A percentile compares a stretch with the other conserved stretches of the same genome.
These are phyloP conservation scores for Meyerozyma smithsonii DNA, from an alignment of 1,139 yeast species.

Conservation along the genomic window DNA sequence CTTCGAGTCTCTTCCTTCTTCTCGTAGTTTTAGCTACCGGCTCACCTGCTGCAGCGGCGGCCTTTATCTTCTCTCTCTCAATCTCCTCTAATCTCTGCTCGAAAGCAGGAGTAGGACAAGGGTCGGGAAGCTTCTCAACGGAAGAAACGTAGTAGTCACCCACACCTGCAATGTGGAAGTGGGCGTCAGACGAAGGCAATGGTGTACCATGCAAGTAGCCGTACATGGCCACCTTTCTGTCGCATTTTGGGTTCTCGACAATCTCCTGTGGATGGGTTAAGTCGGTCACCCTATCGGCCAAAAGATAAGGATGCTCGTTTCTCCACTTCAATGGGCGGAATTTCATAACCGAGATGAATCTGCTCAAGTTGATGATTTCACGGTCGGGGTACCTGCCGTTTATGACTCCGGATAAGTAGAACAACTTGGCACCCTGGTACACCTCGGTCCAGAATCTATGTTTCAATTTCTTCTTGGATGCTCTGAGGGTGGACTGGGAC, in stretches of 20 bases:
- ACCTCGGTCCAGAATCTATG: slow-evolving; percentile 99
- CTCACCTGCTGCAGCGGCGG: slow-evolving; percentile 58
- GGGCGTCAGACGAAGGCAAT: slow-evolving; percentile 63
- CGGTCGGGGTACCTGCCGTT: slow-evolving; percentile 98
- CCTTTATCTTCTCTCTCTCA: slow-evolving; percentile 65
- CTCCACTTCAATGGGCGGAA: slow-evolving; percentile 98
- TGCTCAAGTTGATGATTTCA: slow-evolving; percentile 83
- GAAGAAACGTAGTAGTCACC: slow-evolving; percentile 79
- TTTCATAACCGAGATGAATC: slow-evolving; percentile 96
- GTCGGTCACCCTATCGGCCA: slow-evolving; percentile 93
- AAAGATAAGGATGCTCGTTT: slow-evolving; percentile 91
- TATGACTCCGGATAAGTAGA: slow-evolving; percentile 90
- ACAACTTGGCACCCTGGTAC: slow-evolving; percentile 94
- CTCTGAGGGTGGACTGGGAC: slow-evolving; percentile 82
- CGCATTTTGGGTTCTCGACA: slow-evolving; percentile 75
- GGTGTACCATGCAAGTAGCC: slow-evolving; percentile 97
- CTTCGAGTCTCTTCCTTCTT: slow-evolving; percentile 88
- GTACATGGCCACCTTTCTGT: slow-evolving; percentile 84
- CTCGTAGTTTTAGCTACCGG: slow-evolving; percentile 49
- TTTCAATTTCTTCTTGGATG: slow-evolving; percentile 87
- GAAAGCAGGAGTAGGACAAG: slow-evolving; percentile 95
- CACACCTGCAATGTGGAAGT: slow-evolving; percentile 91
- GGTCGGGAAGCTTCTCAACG: slow-evolving; percentile 91
- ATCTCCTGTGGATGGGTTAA: slow-evolving; percentile 86
- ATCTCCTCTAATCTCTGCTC: slow-evolving; percentile 81